These are phyloP conservation scores for Butyriboletus loyo DNA, from an alignment of 768 basidiomycete genomes.

Conservation along the genomic window DNA sequence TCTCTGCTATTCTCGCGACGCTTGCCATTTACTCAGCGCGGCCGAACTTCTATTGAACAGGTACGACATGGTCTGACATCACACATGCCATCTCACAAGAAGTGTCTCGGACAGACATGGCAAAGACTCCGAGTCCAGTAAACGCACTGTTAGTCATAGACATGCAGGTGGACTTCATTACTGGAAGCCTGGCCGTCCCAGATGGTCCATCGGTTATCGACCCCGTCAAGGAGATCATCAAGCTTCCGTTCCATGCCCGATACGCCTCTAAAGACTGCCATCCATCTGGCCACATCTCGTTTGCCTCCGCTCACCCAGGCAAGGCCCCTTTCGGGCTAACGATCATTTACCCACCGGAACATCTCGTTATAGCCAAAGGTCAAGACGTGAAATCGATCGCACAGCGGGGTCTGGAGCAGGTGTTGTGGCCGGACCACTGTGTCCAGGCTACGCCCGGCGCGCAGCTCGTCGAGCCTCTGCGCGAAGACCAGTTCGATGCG, in stretches of 20 bases:
- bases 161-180: slow-evolving; percentile 82
- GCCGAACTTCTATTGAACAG: background rate
- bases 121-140: slow-evolving; percentile 1
- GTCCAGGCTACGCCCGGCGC: slow-evolving; percentile 58
- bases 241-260: slow-evolving; percentile 48
- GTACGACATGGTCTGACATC: background rate
- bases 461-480: slow-evolving; percentile 56
- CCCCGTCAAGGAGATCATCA: slow-evolving; percentile 54
- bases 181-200: slow-evolving; percentile 69
- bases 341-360: slow-evolving; percentile 34
- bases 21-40: background rate
- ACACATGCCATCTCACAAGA: background rate
- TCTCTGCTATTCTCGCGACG: background rate
- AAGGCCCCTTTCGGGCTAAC: slow-evolving; percentile 41
- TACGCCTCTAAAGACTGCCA: slow-evolving; percentile 61
- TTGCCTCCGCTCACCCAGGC: slow-evolving; percentile 49
- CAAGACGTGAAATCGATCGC: slow-evolving; percentile 16
- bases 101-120: slow-evolving; percentile 15
- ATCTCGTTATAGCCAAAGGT: slow-evolving; percentile 28
- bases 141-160: slow-evolving; percentile 69
- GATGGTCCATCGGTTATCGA: slow-evolving; percentile 57
- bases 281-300: slow-evolving; percentile 66
- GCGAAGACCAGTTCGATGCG: slow-evolving; percentile 38
- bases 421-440: slow-evolving; percentile 83
- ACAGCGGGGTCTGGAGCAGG: slow-evolving; percentile 41